Conservation (phyloP, 352 stramenopile genomes). For the Globisporangium spiculum region DNA sequence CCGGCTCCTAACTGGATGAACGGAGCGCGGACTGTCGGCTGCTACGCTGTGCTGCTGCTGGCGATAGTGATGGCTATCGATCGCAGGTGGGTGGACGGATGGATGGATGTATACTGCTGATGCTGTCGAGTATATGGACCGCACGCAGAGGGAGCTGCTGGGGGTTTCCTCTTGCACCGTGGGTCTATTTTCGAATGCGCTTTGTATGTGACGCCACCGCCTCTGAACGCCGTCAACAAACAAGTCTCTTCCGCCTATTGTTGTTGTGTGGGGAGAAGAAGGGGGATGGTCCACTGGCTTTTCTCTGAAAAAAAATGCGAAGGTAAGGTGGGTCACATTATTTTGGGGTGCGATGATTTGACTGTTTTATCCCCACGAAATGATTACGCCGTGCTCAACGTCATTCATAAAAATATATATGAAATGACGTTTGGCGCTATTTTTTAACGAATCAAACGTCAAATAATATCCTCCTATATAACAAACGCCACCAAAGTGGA, state of each 20-base stretch:
- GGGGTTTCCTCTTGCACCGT: background rate
- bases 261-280: background rate
- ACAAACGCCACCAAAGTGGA: too few species aligned
- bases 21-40: background rate
- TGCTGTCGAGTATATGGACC: background rate
- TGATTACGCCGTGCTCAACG: background rate
- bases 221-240: background rate
- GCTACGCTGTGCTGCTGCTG: background rate
- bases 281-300: slow-evolving; percentile 3
- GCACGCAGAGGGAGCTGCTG: background rate
- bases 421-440: too few species aligned
- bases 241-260: background rate
- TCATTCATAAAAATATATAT: too few species aligned
- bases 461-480: background rate
- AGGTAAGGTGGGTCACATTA: background rate
- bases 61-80: background rate
- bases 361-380: background rate
- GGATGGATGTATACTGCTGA: background rate
- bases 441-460: background rate
- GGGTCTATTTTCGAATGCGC: background rate
- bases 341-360: background rate
- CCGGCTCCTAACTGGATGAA: background rate
- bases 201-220: background rate
- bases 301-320: background rate
- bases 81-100: background rate